Evolutionary conservation across 2,329 filamentous ascomycete species (phyloP).

Genomic region (Talaromyces marneffei): DNA sequence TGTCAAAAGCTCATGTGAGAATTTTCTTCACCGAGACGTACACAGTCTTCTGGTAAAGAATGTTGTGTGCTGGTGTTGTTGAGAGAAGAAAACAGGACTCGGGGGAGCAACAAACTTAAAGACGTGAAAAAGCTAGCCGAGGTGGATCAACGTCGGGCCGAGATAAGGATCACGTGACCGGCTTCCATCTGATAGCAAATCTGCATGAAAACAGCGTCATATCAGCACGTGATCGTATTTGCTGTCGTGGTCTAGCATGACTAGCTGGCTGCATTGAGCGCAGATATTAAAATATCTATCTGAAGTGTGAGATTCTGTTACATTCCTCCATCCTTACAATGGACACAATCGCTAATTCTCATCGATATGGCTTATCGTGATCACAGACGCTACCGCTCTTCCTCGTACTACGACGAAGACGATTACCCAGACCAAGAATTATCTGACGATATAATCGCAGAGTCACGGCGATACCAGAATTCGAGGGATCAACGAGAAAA

Average conservation of each 20-base stretch:
- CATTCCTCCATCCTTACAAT: background rate
- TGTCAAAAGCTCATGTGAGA: constrained; percentile 33
- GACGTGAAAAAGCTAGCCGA: constrained; percentile 8
- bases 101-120: background rate
- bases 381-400: constrained; percentile 1
- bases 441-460: background rate
- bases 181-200: background rate
- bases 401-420: constrained; percentile 2
- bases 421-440: constrained; percentile 8
- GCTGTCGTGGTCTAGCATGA: constrained; percentile 9
- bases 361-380: constrained; percentile 10
- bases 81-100: background rate
- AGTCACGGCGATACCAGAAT: background rate
- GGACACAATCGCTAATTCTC: background rate
- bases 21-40: constrained; percentile 38
- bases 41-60: constrained; percentile 11
- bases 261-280: background rate
- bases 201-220: background rate
- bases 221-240: constrained; percentile 12
- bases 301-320: background rate
- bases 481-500: background rate
- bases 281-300: background rate
- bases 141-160: constrained; percentile 14
- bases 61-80: background rate
- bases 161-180: background rate